Conservation (phyloP, 2,329 filamentous ascomycete species). For the Pseudogymnoascus sp. region DNA sequence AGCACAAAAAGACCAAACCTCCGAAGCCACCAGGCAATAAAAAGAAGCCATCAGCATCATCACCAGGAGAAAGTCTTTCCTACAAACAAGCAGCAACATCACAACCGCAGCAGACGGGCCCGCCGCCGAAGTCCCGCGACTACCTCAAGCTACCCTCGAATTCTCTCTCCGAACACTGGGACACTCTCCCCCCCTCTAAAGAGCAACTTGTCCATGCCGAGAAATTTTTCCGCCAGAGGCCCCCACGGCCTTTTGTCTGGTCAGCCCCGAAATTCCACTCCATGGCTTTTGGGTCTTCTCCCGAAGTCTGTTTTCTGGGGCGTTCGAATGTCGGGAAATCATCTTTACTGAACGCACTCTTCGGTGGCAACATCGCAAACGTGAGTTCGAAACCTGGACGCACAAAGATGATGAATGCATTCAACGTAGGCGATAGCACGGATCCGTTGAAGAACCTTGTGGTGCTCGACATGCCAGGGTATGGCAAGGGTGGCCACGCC, state of each 20-base stretch:
- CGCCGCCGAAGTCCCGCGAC: slow-evolving; percentile 8
- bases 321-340: slow-evolving; percentile 66
- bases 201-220: slow-evolving; percentile 38
- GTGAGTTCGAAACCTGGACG: slow-evolving; percentile 53
- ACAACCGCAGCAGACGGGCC: neutral
- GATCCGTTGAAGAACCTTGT: slow-evolving; percentile 35
- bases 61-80: neutral
- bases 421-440: slow-evolving; percentile 43
- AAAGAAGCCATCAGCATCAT: neutral
- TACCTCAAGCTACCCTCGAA: slow-evolving; percentile 13
- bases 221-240: slow-evolving; percentile 38
- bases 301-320: slow-evolving; percentile 49
- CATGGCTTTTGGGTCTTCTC: slow-evolving; percentile 40
- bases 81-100: neutral
- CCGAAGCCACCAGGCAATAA: neutral
- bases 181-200: slow-evolving; percentile 37
- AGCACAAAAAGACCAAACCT: neutral
- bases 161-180: slow-evolving; percentile 40
- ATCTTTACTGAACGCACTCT: slow-evolving; percentile 56
- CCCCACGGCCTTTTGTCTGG: slow-evolving; percentile 47
- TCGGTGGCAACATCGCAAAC: slow-evolving; percentile 43
- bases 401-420: slow-evolving; percentile 60
- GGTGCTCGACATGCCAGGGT: slow-evolving; percentile 65
- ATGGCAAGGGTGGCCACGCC: slow-evolving; percentile 52
- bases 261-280: slow-evolving; percentile 52